Conservation (phyloP, 495 filamentous ascomycete species). For the Parmelia sp. region DNA sequence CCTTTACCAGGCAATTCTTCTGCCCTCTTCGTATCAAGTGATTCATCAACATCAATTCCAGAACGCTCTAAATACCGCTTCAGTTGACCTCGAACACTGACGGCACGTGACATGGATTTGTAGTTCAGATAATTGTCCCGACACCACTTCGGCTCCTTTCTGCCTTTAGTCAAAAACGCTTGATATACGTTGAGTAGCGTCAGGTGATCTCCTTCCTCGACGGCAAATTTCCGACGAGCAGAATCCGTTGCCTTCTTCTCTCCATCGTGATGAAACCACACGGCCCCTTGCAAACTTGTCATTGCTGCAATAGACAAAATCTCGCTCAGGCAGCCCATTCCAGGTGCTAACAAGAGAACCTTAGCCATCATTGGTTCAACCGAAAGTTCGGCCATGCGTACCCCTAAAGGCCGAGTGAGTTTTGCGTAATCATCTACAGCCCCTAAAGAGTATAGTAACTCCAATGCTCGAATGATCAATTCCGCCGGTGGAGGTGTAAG, state of each 20-base stretch:
- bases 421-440: constrained; percentile 87
- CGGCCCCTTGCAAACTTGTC: constrained; percentile 74
- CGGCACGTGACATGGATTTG: constrained; percentile 71
- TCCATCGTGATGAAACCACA: constrained; percentile 76
- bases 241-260: constrained; percentile 67
- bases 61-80: constrained; percentile 84
- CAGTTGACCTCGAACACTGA: constrained; percentile 80
- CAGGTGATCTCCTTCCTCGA: constrained; percentile 91
- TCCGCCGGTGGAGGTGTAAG: constrained; percentile 83
- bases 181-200: constrained; percentile 93
- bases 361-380: constrained; percentile 97
- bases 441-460: constrained; percentile 83
- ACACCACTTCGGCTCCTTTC: constrained; percentile 82
- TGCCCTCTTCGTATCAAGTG: constrained; percentile 31
- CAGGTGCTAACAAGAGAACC: constrained; percentile 69
- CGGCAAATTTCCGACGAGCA: constrained; percentile 75
- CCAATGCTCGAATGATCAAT: constrained; percentile 78
- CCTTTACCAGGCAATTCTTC: constrained; percentile 42
- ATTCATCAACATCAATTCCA: constrained; percentile 64
- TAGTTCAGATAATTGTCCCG: constrained; percentile 81
- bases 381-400: constrained; percentile 89
- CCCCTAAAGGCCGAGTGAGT: constrained; percentile 79
- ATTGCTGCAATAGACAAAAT: constrained; percentile 91
- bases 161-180: constrained; percentile 77
- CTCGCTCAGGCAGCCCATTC: constrained; percentile 74